phyloP scores from a whole-genome alignment of 345 rosid species.

The Cardamine occulta region DNA sequence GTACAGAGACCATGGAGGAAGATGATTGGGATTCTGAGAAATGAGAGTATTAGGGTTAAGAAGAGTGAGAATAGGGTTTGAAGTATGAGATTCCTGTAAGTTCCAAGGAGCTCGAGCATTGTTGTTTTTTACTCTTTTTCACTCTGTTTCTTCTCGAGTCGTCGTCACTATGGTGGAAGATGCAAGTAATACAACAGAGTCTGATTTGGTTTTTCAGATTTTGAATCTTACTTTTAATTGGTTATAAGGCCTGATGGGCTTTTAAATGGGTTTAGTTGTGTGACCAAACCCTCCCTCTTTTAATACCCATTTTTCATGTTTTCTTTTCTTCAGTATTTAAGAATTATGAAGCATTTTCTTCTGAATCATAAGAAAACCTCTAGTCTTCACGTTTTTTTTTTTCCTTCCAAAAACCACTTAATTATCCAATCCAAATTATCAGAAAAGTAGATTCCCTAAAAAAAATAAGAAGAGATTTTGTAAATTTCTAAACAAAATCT shows the following conservation, averaged over 20 bases:
- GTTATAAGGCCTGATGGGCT: slow-evolving; percentile 3
- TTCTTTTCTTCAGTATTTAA: too few species aligned
- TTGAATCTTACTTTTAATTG: not conserved
- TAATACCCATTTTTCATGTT: not conserved
- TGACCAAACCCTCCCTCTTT: not conserved
- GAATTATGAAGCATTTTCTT: too few species aligned
- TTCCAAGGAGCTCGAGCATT: slow-evolving; percentile 49
- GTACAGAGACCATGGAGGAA: slow-evolving; percentile 78
- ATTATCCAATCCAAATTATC: too few species aligned
- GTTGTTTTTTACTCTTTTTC: not conserved
- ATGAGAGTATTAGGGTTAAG: slow-evolving; percentile 56
- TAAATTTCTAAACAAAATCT: too few species aligned
- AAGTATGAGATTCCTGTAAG: slow-evolving; percentile 59
- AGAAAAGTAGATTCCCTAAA: too few species aligned
- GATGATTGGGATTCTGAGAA: slow-evolving; percentile 62
- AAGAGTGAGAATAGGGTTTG: slow-evolving; percentile 51
- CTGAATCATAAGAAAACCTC: too few species aligned
- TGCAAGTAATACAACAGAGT: not conserved
- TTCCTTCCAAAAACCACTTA: too few species aligned
- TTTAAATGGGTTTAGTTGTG: not conserved
- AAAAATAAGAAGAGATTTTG: too few species aligned
- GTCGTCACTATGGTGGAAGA: slow-evolving; percentile 5
- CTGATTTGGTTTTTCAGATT: slow-evolving; percentile 4
- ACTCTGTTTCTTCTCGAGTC: not conserved
- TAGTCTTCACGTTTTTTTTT: too few species aligned